These are phyloP conservation scores for Blastocystis sp. DNA, from an alignment of 352 stramenopile species.

Conservation along the genomic window DNA sequence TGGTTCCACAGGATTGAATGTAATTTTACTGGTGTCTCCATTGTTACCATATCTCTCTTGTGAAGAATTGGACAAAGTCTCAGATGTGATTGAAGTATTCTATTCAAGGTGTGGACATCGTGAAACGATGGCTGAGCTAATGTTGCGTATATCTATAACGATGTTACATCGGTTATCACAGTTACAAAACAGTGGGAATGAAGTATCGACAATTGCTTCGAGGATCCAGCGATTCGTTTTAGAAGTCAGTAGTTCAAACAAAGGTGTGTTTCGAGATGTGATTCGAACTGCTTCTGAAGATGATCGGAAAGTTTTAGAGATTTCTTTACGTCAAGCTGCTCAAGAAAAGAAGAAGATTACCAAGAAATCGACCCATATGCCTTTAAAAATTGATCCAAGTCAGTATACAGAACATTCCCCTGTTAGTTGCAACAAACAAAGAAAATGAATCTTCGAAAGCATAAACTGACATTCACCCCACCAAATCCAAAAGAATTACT, in stretches of 20 bases:
- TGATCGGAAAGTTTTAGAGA: not conserved
- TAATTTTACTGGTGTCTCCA: not conserved
- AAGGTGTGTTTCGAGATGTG: not conserved
- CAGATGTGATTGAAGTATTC: not conserved
- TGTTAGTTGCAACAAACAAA: not conserved
- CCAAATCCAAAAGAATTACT: slow-evolving; percentile 96
- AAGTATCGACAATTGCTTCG: not conserved
- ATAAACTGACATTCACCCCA: slow-evolving; percentile 79
- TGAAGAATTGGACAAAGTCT: not conserved
- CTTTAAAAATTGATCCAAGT: not conserved
- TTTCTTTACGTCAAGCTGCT: not conserved
- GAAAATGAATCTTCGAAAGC: not conserved
- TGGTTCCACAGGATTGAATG: not conserved
- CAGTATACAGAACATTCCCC: too few relatives aligned
- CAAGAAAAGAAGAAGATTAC: not conserved
- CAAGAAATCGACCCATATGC: not conserved
- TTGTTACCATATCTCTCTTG: not conserved
- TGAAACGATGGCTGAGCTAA: not conserved
- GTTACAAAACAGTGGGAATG: not conserved
- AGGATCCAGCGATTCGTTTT: not conserved
- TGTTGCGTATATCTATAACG: not conserved
- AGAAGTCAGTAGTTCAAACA: not conserved
- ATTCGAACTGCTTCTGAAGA: not conserved
- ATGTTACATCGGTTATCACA: not conserved
- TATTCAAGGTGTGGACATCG: not conserved